phyloP scores from a whole-genome alignment of 2,329 filamentous ascomycete species.

The Diplodia scrobiculata region DNA sequence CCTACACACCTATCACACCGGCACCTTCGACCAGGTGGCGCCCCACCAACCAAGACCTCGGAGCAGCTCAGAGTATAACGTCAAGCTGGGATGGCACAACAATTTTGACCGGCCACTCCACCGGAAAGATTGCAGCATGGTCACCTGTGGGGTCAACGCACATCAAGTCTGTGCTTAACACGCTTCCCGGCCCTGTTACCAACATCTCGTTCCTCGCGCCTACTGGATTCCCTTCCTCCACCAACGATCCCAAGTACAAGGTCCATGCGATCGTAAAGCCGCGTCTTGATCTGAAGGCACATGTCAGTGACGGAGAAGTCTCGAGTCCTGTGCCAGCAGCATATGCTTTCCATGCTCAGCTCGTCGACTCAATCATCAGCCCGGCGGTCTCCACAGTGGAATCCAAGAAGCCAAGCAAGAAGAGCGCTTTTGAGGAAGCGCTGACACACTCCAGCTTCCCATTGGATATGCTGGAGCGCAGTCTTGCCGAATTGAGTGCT shows the following conservation, averaged over 20 bases:
- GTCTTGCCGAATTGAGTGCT: constrained; percentile 41
- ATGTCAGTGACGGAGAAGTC: constrained; percentile 35
- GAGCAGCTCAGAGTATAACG: constrained; percentile 67
- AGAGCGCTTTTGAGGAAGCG: constrained; percentile 45
- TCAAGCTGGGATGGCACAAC: constrained; percentile 81
- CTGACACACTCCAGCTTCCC: constrained; percentile 51
- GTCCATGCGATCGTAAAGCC: constrained; percentile 74
- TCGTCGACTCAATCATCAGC: constrained; percentile 47
- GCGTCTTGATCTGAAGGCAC: constrained; percentile 60
- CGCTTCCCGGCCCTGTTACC: constrained; percentile 78
- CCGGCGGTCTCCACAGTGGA: constrained; percentile 40
- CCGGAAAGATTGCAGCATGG: constrained; percentile 79
- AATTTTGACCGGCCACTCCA: constrained; percentile 77
- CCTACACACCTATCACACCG: constrained; percentile 48
- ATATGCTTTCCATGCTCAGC: constrained; percentile 67
- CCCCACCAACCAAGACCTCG: constrained; percentile 64
- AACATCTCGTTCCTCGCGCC: constrained; percentile 75
- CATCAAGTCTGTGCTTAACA: constrained; percentile 62
- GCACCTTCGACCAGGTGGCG: constrained; percentile 41
- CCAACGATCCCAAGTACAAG: constrained; percentile 48
- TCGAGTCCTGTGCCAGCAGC: constrained; percentile 53
- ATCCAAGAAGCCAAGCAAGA: constrained; percentile 29
- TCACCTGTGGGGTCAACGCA: constrained; percentile 59
- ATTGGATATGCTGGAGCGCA: constrained; percentile 44
- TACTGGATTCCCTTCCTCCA: constrained; percentile 48